These are phyloP conservation scores for Mortierella sp. DNA, from an alignment of 371 early-diverging fungal species.

Conservation along the genomic window DNA sequence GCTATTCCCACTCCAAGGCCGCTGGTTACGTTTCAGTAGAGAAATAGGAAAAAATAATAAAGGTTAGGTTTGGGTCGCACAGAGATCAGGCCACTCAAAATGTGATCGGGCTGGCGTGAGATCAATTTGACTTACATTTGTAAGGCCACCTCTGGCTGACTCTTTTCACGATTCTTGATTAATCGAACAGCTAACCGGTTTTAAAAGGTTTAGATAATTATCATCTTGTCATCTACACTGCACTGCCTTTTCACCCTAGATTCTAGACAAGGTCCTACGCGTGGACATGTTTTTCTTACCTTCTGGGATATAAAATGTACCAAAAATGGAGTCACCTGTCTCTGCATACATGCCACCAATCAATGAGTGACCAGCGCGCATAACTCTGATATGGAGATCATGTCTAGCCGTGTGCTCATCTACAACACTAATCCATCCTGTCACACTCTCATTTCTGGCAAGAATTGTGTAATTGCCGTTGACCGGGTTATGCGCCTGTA, in stretches of 20 bases:
- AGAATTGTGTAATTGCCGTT: constrained; percentile 61
- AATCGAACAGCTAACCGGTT: constrained; percentile 60
- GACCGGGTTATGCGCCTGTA: constrained; percentile 45
- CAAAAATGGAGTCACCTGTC: constrained; percentile 78
- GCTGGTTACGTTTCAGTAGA: constrained; percentile 37
- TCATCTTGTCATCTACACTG: background rate
- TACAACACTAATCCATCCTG: constrained; percentile 80
- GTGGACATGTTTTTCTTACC: constrained; percentile 51
- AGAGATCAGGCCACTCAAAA: background rate
- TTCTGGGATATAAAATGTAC: constrained; percentile 81
- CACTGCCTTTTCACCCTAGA: background rate
- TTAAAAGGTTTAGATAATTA: background rate
- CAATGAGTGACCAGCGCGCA: constrained; percentile 87
- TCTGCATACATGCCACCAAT: constrained; percentile 79
- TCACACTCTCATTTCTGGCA: constrained; percentile 74
- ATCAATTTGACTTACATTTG: constrained; percentile 34
- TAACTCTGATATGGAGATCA: constrained; percentile 63
- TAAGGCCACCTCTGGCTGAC: constrained; percentile 41
- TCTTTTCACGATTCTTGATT: constrained; percentile 51
- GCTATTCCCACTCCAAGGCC: constrained; percentile 88
- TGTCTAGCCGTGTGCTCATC: constrained; percentile 65
- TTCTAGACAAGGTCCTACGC: background rate
- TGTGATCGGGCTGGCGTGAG: background rate
- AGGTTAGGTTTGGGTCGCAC: background rate
- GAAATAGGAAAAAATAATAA: too few relatives aligned